Conservation (phyloP, 805 yeast species). For the Candida broadrunensis region DNA sequence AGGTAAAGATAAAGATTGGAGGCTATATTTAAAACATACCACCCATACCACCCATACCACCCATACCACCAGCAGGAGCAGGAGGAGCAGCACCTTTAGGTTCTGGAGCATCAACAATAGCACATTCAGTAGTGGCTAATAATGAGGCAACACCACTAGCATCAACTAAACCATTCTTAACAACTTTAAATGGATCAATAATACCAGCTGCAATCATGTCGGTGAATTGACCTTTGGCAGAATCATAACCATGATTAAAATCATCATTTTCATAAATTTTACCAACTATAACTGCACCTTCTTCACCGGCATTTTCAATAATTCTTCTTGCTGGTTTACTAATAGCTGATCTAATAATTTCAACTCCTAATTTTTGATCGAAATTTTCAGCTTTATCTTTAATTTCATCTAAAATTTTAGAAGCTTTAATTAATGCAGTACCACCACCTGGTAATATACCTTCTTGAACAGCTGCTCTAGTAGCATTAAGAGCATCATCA, state of each 20-base stretch:
- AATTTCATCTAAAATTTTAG: constrained; percentile 66
- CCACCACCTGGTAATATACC: constrained; percentile 99
- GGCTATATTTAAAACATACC: constrained; percentile 27
- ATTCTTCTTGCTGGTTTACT: constrained; percentile 94
- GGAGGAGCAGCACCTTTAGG: constrained; percentile 55
- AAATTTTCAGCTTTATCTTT: constrained; percentile 71
- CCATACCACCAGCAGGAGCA: constrained; percentile 48
- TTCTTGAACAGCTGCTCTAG: constrained; percentile 98
- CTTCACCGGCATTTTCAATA: constrained; percentile 95
- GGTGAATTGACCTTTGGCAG: constrained; percentile 88
- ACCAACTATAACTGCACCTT: constrained; percentile 95
- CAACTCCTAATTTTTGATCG: constrained; percentile 95
- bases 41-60: constrained; percentile 36
- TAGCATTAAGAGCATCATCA: constrained; percentile 97
- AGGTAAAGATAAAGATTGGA: too few species aligned
- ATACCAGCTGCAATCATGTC: constrained; percentile 97
- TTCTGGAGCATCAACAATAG: constrained; percentile 92
- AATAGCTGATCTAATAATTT: constrained; percentile 88
- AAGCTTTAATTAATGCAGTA: constrained; percentile 93
- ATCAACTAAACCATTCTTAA: constrained; percentile 90
- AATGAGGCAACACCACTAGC: constrained; percentile 97
- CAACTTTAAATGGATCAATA: constrained; percentile 98
- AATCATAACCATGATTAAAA: constrained; percentile 88
- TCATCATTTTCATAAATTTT: constrained; percentile 67
- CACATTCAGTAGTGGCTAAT: constrained; percentile 97